These are phyloP conservation scores for Ogataea henricii DNA, from an alignment of 805 yeast genomes.

Conservation along the genomic window DNA sequence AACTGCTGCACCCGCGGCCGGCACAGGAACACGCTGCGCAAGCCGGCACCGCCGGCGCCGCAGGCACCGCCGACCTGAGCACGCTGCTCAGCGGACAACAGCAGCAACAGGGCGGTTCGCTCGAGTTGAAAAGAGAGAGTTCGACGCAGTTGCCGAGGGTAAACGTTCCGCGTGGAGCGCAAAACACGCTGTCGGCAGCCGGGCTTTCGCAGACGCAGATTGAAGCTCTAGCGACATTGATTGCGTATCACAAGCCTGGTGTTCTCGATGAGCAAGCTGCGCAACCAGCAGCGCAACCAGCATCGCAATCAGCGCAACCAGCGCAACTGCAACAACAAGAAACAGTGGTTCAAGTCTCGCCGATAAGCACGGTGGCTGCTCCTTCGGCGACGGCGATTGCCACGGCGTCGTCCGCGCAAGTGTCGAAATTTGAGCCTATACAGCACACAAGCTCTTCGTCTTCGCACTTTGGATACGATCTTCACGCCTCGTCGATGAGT, in stretches of 20 bases:
- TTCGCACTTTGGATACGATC: not conserved
- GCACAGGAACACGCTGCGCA: slow-evolving; percentile 30
- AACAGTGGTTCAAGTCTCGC: not conserved
- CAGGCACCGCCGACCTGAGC: slow-evolving; percentile 7
- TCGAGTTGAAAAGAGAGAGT: not conserved
- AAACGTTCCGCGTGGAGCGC: slow-evolving; percentile 74
- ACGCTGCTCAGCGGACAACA: slow-evolving; percentile 8
- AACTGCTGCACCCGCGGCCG: slow-evolving; percentile 17
- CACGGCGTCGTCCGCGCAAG: slow-evolving; percentile 15
- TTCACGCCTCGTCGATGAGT: not conserved
- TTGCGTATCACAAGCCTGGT: slow-evolving; percentile 59
- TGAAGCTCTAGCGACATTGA: slow-evolving; percentile 68
- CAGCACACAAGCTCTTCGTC: slow-evolving; percentile 2
- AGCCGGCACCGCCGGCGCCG: not conserved
- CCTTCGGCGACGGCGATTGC: not conserved
- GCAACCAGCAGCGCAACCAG: not conserved
- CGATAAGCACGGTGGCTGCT: not conserved
- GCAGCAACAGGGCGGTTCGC: slow-evolving; percentile 33
- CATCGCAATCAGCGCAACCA: not conserved
- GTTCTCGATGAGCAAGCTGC: slow-evolving; percentile 12
- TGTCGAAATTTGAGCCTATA: slow-evolving; percentile 16
- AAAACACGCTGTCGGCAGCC: slow-evolving; percentile 58
- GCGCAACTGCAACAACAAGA: not conserved
- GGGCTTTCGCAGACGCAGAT: slow-evolving; percentile 72
- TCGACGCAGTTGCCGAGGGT: slow-evolving; percentile 47